Evolutionary conservation across 306 rosid species (phyloP).

Genomic region (Leucaena leucocephala): DNA sequence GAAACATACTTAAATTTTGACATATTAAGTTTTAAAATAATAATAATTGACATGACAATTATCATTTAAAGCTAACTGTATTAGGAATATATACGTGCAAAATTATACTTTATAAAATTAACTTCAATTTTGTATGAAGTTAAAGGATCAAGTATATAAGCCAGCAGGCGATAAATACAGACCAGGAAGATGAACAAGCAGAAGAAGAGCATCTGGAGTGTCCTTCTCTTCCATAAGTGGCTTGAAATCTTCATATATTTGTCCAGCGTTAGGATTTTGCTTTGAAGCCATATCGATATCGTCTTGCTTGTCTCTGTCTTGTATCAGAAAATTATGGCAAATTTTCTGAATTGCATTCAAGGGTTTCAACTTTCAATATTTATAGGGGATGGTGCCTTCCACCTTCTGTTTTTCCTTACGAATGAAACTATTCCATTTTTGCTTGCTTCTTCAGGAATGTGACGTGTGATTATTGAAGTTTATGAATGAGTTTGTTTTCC

Average conservation of each 20-base stretch:
- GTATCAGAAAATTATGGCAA: background rate
- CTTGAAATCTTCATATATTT: background rate
- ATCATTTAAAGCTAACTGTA: too few relatives aligned
- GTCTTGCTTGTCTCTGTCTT: background rate
- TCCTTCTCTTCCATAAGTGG: background rate
- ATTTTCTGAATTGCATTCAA: background rate
- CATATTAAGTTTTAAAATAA: too few relatives aligned
- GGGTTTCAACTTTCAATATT: background rate
- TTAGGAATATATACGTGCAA: too few relatives aligned
- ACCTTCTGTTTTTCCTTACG: background rate
- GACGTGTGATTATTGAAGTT: background rate
- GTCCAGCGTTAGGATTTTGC: background rate
- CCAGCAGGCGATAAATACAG: background rate
- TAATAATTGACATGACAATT: too few relatives aligned
- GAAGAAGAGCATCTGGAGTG: background rate
- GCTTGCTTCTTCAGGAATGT: background rate
- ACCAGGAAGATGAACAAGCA: conserved; percentile 3
- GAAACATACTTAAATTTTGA: too few relatives aligned
- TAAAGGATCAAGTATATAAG: too few relatives aligned
- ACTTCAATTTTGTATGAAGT: too few relatives aligned
- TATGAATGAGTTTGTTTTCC: background rate
- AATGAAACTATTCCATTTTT: background rate
- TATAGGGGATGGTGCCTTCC: background rate
- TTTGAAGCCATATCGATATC: background rate
- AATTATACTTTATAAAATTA: too few relatives aligned